phyloP scores from a whole-genome alignment of 129 eudicot genomes.

The Chrysanthemum seticuspe region DNA sequence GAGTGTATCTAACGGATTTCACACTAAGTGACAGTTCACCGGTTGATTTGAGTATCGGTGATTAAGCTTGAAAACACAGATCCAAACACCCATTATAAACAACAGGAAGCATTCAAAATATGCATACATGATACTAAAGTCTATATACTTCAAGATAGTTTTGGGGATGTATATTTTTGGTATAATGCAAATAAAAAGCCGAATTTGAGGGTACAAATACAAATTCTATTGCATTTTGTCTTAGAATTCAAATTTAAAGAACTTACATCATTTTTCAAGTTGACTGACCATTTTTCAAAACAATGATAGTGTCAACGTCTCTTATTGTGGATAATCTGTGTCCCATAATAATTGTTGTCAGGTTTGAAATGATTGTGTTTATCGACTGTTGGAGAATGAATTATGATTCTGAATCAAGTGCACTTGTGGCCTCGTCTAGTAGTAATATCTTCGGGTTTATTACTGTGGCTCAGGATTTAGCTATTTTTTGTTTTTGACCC shows the following conservation, averaged over 20 bases:
- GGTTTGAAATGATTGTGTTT: conserved; percentile 45
- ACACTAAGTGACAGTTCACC: conserved; percentile 46
- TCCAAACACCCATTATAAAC: no score
- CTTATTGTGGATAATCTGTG: conserved; percentile 69
- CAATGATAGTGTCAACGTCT: conserved; percentile 5
- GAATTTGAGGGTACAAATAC: no score
- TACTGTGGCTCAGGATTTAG: conserved; percentile 71
- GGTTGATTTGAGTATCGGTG: conserved; percentile 62
- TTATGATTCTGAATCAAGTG: conserved; percentile 80
- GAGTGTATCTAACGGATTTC: conserved; percentile 68
- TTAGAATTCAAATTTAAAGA: conserved; percentile 9
- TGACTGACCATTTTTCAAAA: no score
- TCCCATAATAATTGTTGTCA: conserved; percentile 70
- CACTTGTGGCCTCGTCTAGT: conserved; percentile 88
- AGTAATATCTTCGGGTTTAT: conserved; percentile 71
- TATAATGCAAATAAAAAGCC: no score
- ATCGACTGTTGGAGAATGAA: conserved; percentile 63
- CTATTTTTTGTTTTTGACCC: conserved; percentile 87
- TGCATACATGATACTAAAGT: no score
- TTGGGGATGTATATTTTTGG: no score
- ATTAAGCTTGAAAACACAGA: no score
- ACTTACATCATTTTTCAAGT: no score
- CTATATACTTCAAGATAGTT: no score
- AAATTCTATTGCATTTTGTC: conserved; percentile 21
- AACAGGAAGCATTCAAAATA: no score